Conservation (phyloP, 2,329 filamentous ascomycete species). For the Alternaria angustiovoidea region DNA sequence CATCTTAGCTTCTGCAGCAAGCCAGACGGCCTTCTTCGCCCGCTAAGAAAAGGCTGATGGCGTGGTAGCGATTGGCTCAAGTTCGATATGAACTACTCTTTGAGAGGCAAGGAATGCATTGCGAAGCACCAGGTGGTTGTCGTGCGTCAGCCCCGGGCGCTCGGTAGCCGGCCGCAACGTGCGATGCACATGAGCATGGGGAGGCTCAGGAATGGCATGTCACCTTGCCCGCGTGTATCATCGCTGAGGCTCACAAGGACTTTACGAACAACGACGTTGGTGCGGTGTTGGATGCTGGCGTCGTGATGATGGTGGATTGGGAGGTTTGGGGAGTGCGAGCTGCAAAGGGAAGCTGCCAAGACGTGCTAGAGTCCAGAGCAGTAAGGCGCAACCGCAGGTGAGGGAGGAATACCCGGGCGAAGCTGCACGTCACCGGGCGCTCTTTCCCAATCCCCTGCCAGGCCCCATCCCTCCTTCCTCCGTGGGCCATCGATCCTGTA, state of each 20-base stretch:
- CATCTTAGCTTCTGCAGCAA: constrained; percentile 39
- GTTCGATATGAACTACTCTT: constrained; percentile 25
- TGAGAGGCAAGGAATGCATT: constrained; percentile 46
- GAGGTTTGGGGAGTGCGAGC: constrained; percentile 26
- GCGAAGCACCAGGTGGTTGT: constrained; percentile 33
- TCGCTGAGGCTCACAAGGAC: constrained; percentile 29
- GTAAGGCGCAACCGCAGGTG: constrained; percentile 30
- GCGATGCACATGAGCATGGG: constrained; percentile 45
- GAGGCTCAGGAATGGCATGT: constrained; percentile 36
- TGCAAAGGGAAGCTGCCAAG: constrained; percentile 31
- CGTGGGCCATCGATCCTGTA: constrained; percentile 24
- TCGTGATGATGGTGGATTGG: constrained; percentile 25
- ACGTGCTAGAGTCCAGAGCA: constrained; percentile 25
- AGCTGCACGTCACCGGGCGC: constrained; percentile 47
- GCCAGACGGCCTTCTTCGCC: constrained; percentile 27
- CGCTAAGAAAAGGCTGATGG: constrained; percentile 21
- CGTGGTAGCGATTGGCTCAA: constrained; percentile 27
- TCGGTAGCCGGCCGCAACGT: constrained; percentile 45
- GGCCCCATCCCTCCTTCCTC: constrained; percentile 26
- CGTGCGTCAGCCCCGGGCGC: constrained; percentile 37
- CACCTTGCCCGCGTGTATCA: constrained; percentile 39
- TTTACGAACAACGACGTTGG: constrained; percentile 6
- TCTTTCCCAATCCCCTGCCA: constrained; percentile 32
- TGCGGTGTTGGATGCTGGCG: constrained; percentile 21
- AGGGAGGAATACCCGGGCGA: constrained; percentile 39